Evolutionary conservation across 352 stramenopile species (phyloP), one percentile per base, ranked within the genome.

Genomic region (Vaucheria bursata): DNA sequence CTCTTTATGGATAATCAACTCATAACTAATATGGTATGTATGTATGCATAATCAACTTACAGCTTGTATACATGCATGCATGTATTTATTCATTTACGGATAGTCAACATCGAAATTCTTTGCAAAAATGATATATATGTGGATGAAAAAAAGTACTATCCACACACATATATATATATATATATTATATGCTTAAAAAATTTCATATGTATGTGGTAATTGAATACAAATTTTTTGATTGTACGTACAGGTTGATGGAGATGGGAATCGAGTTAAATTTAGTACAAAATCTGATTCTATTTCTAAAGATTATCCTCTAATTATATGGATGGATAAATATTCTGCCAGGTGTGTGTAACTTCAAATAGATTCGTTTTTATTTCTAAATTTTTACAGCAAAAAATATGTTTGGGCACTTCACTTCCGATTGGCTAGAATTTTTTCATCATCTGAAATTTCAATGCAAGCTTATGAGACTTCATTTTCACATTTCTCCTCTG

Each of bases 1-100:
- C 70, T 85, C n/a, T 84, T 85, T 39, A 81, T 85, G 78, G 52
- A 85, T 45, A 34, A 33, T 4, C 29, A 77, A 38, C 78, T 68
- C 38, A 83, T 83, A 39, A 76, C 78, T 7, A 75, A 79, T 32
- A 49, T 83, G n/a, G 78, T 83, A 53, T 40, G 77, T 50, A 12
- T 12, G 5, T 50, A 12, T 50, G 12, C 39, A 38, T 69, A 5
- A 34, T 38, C 59, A 69, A 69, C 29, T 34, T 38, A 18, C 59
- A 8, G 18, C 59, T 69, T 6, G 4, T 5, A 12, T 50, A 12
- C 12, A 50, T 5, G 5, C 12, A 12, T 50, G 5, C 39, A 50
- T 5, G 39, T 5, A 50, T 12, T 12, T 50, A 12, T 12, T 50
- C 39, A 12, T 5, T 50, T 50, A 12, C 12, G 39, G 39, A 12